Percentiles rank a stretch among this genome's conserved stretches.
Conservation (phyloP, 345 rosid species). For the Lepidium sativum region DNA sequence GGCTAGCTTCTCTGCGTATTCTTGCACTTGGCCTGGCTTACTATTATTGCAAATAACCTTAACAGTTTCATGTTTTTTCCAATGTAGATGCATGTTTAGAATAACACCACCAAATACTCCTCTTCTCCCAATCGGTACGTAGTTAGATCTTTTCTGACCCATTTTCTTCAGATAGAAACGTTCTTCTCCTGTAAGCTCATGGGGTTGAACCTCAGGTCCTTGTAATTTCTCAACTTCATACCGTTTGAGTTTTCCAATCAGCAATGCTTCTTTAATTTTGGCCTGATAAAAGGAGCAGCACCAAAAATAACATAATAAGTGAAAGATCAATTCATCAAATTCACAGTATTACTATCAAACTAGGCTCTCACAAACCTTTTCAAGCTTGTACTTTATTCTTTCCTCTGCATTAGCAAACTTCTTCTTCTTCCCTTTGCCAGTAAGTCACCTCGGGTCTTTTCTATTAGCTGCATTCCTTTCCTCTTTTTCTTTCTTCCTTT, state of each 20-base stretch:
- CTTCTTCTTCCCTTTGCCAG: conserved; percentile 53
- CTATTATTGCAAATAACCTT: conserved; percentile 80
- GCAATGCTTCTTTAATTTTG: conserved; percentile 69
- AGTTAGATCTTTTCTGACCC: conserved; percentile 84
- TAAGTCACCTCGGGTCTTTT: conserved; percentile 69
- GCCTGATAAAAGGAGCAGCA: conserved; percentile 37
- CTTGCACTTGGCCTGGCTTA: conserved; percentile 68
- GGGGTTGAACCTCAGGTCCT: conserved; percentile 75
- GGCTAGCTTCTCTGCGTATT: conserved; percentile 61
- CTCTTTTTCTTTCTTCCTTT: conserved; percentile 68
- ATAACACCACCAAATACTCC: conserved; percentile 89
- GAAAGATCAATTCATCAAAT: background rate
- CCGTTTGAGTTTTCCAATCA: conserved; percentile 70
- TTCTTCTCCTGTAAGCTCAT: conserved; percentile 76
- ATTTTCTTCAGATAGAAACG: conserved; percentile 70
- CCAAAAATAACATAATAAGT: background rate
- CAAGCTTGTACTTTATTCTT: conserved; percentile 67
- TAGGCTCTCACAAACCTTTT: conserved; percentile 39
- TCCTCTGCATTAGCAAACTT: conserved; percentile 74
- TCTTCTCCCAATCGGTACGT: conserved; percentile 79
- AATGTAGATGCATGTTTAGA: conserved; percentile 91
- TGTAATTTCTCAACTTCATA: conserved; percentile 76
- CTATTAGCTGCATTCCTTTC: conserved; percentile 75
- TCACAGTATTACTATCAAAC: background rate
- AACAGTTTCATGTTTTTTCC: conserved; percentile 94